Evolutionary conservation across 768 basidiomycete genomes (phyloP), one percentile per base, ranked within the genome.

Genomic region (Calocybe cyanea): DNA sequence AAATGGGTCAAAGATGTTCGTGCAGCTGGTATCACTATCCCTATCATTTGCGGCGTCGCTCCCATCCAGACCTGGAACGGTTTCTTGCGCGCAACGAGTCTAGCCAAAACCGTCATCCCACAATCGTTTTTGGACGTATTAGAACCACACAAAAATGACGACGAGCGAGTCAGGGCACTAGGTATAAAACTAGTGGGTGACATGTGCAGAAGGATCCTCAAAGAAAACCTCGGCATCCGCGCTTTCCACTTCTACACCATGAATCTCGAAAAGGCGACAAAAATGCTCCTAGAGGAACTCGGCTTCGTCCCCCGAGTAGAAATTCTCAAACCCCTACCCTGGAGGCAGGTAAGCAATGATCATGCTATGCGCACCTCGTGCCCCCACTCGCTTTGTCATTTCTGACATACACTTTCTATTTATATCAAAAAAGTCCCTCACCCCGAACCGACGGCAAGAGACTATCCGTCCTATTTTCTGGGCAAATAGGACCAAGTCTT

Each of bases 401-500:
- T 14, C 40, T 58, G 19, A n/a, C n/a, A n/a, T n/a, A n/a, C n/a
- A n/a, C n/a, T n/a, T n/a, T 64, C 33, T 39, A 23, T 44, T 38
- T 44, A 28, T 25, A 34, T 43, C 13, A 59, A n/a, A n/a, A n/a
- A n/a, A 92, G 88, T 92, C 84, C 15, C 87, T 98, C 54, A 98
- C 95, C 2, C 92, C 94, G 15, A 90, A 78, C 60, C 78, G 96
- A 46, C 86, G 95, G 40, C 75, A 81, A 53, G 96, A 99, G 67
- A 86, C 80, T 38, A 98, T 95, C 52, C 86, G 96, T 25, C 96
- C 96, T 2, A 98, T 99, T 60, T 98, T 98, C 73, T 98, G 95
- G 94, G 92, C 96, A 10, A 98, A 99, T 69, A 78, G 95, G 31
- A 80, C 92, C 30, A 88, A 93, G 60, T 96, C 93, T 1, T 98